phyloP scores from a whole-genome alignment of 768 basidiomycete genomes.

The Boletus subparvulus region DNA sequence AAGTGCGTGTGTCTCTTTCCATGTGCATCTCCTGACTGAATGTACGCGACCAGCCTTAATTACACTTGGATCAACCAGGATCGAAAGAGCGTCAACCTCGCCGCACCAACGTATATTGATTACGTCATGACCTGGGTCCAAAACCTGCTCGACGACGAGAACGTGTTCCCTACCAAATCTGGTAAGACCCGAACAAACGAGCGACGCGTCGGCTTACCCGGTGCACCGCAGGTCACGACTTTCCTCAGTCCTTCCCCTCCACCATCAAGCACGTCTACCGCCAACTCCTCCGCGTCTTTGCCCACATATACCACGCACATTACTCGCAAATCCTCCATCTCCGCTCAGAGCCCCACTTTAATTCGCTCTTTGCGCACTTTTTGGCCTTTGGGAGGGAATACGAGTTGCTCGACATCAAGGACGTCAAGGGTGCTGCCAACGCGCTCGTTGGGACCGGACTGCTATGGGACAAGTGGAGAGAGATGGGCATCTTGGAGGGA shows the following conservation, averaged over 20 bases:
- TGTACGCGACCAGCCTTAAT: conserved; percentile 58
- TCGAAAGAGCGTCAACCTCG: conserved; percentile 81
- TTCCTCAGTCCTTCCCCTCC: conserved; percentile 84
- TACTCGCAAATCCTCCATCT: conserved; percentile 90
- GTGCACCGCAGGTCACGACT: conserved; percentile 65
- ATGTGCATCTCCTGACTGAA: neutral
- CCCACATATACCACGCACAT: conserved; percentile 95
- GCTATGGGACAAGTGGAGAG: conserved; percentile 88
- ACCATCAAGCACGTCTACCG: conserved; percentile 94
- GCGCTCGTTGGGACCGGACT: conserved; percentile 69
- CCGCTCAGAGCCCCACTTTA: conserved; percentile 92
- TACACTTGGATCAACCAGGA: conserved; percentile 95
- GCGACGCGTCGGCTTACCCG: neutral
- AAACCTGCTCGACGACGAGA: conserved; percentile 91
- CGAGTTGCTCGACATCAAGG: conserved; percentile 85
- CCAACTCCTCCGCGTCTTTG: conserved; percentile 94
- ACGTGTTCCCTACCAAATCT: conserved; percentile 93
- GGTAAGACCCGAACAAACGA: conserved; percentile 46
- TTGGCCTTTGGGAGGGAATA: conserved; percentile 94
- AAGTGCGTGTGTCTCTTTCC: conserved; percentile 50
- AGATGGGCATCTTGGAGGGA: conserved; percentile 71
- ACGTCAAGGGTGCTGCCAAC: conserved; percentile 70
- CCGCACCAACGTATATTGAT: conserved; percentile 96
- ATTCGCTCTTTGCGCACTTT: conserved; percentile 97
- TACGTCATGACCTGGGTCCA: conserved; percentile 98